These are phyloP conservation scores for Xylaria sp. DNA, from an alignment of 2,329 filamentous ascomycete species.

Conservation along the genomic window DNA sequence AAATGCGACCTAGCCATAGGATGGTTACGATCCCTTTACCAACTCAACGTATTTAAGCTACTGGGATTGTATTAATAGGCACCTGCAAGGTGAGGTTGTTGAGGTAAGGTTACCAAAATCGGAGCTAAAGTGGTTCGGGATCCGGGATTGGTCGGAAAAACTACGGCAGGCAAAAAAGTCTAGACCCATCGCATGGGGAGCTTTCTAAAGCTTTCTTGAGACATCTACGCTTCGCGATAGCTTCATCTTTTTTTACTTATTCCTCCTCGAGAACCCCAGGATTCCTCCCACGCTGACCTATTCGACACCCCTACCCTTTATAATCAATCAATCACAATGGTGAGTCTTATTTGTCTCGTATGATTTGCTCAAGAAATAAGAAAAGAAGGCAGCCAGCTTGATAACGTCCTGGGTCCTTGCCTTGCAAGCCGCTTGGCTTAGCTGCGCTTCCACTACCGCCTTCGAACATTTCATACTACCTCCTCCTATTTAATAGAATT, in stretches of 20 bases:
- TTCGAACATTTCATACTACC: background rate
- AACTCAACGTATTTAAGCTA: too few relatives aligned
- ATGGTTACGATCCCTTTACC: too few relatives aligned
- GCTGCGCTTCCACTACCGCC: background rate
- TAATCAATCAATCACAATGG: constrained; percentile 36
- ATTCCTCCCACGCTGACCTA: background rate
- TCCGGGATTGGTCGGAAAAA: constrained; percentile 38
- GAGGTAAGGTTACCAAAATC: too few relatives aligned
- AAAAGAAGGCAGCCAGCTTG: background rate
- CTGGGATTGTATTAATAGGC: too few relatives aligned
- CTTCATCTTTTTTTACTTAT: constrained; percentile 34
- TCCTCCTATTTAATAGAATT: background rate
- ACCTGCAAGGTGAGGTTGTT: too few relatives aligned
- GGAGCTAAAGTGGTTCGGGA: background rate
- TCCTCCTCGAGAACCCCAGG: background rate
- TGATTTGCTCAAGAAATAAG: too few relatives aligned
- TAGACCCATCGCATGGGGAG: constrained; percentile 33
- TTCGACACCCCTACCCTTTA: background rate
- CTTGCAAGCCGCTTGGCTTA: background rate
- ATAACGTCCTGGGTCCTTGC: background rate
- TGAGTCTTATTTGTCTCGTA: constrained; percentile 23
- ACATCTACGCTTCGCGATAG: constrained; percentile 39
- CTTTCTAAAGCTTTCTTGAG: constrained; percentile 42
- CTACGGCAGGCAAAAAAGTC: constrained; percentile 36
- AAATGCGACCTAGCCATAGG: too few relatives aligned